Conservation (phyloP, 2,329 filamentous ascomycete species). For the Fusarium piperis region DNA sequence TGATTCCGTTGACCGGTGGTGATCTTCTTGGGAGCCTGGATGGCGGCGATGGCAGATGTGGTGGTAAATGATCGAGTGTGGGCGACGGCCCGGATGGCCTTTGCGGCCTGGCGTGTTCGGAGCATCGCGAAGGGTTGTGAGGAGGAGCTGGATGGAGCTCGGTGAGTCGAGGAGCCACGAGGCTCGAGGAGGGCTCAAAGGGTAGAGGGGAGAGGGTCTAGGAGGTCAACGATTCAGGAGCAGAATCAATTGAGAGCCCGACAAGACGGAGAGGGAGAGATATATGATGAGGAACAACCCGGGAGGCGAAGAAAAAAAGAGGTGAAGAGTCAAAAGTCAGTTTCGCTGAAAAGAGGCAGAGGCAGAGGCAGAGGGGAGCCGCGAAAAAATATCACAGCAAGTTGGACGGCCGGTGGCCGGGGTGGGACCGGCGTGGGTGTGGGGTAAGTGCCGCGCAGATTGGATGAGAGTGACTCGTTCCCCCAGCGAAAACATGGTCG, state of each 20-base stretch:
- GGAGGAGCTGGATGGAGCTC: conserved; percentile 15
- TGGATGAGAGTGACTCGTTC: conserved; percentile 26
- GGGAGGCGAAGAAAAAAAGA: conserved; percentile 20
- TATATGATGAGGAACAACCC: conserved; percentile 9
- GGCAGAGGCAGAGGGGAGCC: conserved; percentile 23
- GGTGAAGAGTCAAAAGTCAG: conserved; percentile 18
- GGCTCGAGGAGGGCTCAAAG: conserved; percentile 11
- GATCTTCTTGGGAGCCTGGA: conserved; percentile 42
- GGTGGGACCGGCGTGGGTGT: conserved; percentile 31
- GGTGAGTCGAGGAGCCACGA: conserved; percentile 18
- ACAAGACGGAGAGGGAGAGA: conserved; percentile 2
- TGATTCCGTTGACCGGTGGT: conserved; percentile 12
- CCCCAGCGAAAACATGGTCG: conserved; percentile 12
- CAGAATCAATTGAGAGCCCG: conserved; percentile 29
- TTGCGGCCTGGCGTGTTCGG: conserved; percentile 33
- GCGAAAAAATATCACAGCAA: conserved; percentile 33
- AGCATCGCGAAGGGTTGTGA: conserved; percentile 23
- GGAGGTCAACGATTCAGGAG: conserved; percentile 5
- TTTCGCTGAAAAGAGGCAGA: conserved; percentile 10
- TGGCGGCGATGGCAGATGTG: conserved; percentile 48
- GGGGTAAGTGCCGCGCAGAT: conserved; percentile 25
- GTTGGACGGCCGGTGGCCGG: conserved; percentile 36
- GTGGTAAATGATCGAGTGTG: conserved; percentile 54
- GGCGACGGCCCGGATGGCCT: conserved; percentile 57
- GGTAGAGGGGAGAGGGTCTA: conserved; percentile 6